Evolutionary conservation across 148 eudicot genomes (phyloP).

Genomic region (Agrostemma githago): DNA sequence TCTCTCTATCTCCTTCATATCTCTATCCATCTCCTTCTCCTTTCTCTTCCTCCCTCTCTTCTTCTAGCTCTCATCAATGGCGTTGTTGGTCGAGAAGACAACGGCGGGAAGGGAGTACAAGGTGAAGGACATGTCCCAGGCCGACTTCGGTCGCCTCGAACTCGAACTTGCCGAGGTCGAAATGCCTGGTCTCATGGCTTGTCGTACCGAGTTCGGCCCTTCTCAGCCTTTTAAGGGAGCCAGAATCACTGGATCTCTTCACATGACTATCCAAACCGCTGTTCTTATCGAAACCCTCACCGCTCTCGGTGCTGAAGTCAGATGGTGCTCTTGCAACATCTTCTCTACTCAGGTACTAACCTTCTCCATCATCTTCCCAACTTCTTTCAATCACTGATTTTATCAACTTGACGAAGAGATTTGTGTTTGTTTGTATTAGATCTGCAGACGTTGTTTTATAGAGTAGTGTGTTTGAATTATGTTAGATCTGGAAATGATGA

Average conservation of each 20-base stretch:
- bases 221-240: slow-evolving; percentile 91
- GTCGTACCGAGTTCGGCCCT: slow-evolving; percentile 75
- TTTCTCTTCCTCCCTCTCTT: background rate
- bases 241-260: slow-evolving; percentile 77
- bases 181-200: slow-evolving; percentile 94
- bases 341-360: slow-evolving; percentile 70
- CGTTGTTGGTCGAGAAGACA: slow-evolving; percentile 79
- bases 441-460: background rate
- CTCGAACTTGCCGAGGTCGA: slow-evolving; percentile 93
- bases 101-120: slow-evolving; percentile 87
- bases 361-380: too few relatives aligned
- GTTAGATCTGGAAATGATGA: background rate
- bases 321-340: slow-evolving; percentile 99
- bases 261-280: slow-evolving; percentile 96
- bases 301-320: slow-evolving; percentile 88
- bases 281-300: slow-evolving; percentile 92
- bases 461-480: background rate
- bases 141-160: slow-evolving; percentile 95
- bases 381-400: too few relatives aligned
- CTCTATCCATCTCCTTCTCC: background rate
- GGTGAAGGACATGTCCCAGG: slow-evolving; percentile 94
- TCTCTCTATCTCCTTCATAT: background rate
- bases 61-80: slow-evolving; percentile 27
- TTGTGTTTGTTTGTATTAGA: background rate
- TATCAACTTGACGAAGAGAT: background rate